Evolutionary conservation across 176 grass and related monocot genomes (phyloP), one percentile per base, ranked within the genome.

Genomic region (Tuctoria greenei): DNA sequence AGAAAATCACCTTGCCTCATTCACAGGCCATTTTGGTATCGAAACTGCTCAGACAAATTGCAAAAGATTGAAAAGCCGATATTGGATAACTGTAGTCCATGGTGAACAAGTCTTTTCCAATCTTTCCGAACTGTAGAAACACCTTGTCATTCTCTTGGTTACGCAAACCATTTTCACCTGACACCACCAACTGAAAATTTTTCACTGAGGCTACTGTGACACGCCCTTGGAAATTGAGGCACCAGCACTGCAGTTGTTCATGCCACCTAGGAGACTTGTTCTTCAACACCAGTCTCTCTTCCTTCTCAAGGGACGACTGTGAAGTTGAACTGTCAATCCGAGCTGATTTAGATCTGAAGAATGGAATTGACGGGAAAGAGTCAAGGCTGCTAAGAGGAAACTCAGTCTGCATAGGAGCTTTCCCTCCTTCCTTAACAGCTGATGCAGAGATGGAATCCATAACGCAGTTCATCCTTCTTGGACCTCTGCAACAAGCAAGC

Each of bases 11-110:
- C 83, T 87, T 52, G 34, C 78, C 45, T 95, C 78, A 99, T 90
- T 99, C 95, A 39, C 95, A 99, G 54, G 95, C 95, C 66, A 99
- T 99, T 82, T 98, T 99, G 76, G 95, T 99, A 36, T 99, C 95
- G 20, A 99, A 99, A 63, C 95, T 99, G 76, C 95, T 95, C 54
- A 99, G 85, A 82, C 95, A 99, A 47, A 99, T 90, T 17, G 91
- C 91, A 82, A 99, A 99, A 10, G 95, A 81, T 64, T 99, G 95
- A 72, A 99, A 99, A 71, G 91, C 89, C 18, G 95, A 99, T 59
- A 99, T 46, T 10, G 95, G 95, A 85, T 99, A 99, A 20, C 84
- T 16, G 73, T 88, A 99, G 76, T 99, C 95, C 95, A 99, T 95
- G 49, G 91, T 99, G 92, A 99, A 99, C 61, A 99, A 79, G 82